Evolutionary conservation across 2,329 filamentous ascomycete genomes (phyloP), one percentile per base, ranked within the genome.

Genomic region (Hansfordia pulvinata): DNA sequence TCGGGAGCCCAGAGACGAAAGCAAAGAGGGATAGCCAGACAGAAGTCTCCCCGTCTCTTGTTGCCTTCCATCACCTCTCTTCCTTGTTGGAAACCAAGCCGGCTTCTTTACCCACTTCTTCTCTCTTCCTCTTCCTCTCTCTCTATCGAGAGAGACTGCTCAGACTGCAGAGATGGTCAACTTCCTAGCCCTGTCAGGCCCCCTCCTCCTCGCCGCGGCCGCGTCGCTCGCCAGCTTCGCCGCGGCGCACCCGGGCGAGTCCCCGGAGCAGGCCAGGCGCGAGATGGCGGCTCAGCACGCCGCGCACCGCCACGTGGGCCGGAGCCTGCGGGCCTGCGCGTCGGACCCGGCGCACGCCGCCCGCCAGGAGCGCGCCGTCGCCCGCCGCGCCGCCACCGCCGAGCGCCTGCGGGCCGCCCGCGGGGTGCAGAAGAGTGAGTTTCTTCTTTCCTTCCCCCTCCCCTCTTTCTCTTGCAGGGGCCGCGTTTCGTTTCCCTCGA

Each of bases 241-340:
- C 5, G 31, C 53, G 19, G 52, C 56, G 13, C 56, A 59, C 26
- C 56, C 55, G 2, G 54, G 53, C 15, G 46, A 56, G 19, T 37
- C 44, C 23, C 30, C 40, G 16, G 44, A 46, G 30, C 30, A 39
- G 16, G 29, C 37, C 14, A 35, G 36, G 17, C 37, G 41, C 16
- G 53, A 57, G 30, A 39, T 49, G 17, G 36, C 38, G 19, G 38
- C 48, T 30, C 49, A 48, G 30, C 39, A 38, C 21, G 38, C 42
- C 10, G 52, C 54, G 31, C 33, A 51, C 25, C 35, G 37, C 17
- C 39, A 41, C 20, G 46, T 49, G 32, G 52, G 50, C 28, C 46
- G 52, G 23, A 50, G 51, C 13, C 43, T 58, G 14, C 43, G 44
- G 17, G 41, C 48, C 25, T 58, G 54, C 19, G 44, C 49, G 3